Base-by-base conservation (phyloP, 2,329 filamentous ascomycete species). In the Didymella pinodella region DNA sequence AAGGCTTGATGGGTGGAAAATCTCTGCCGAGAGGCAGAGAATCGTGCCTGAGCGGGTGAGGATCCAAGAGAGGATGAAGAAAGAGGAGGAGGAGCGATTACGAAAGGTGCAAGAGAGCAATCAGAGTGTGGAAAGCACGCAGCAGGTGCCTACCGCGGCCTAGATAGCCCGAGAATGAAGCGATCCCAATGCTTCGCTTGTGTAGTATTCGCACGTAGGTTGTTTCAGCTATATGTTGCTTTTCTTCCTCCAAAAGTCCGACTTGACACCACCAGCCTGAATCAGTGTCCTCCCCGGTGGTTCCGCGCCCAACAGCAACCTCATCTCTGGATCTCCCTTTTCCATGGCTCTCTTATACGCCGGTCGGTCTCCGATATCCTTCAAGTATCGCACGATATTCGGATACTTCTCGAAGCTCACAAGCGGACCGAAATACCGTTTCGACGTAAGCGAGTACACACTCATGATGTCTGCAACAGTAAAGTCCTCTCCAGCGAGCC, bases 401-500 rank as follows among this genome's bases (percentile, higher is more conserved):
- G 63, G 54, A 28, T 63, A 69, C 2, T 57, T 46, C 34, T 58
- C 48, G 48, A 61, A 64, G 22, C 62, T 62, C 6, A 66, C 46
- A 12, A 57, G 38, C 26, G 66, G 66, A 75, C 69, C 69, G 64
- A 84, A 88, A 44, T 80, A 78, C 18, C 87, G 77, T 77, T 85
- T 80, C 1, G 86, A 89, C 0, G 86, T 88, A n/a, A 90, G 72
- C 5, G 80, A 76, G 62, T 84, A 88, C 0, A 88, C 79, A 10
- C 75, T 76, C 85, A 89, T 88, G 49, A 89, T 78, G 73, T 90
- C 88, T 0, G 88, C 88, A 2, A 79, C 85, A 0, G 85, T 88
- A 57, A 90, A 84, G 49, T 86, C 78, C 0, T 81, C 75, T 2
- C 87, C 88, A 0, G 83, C 86, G 12, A 90, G 74, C 79, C 82